phyloP scores from a whole-genome alignment of 306 rosid genomes.

The Cyamopsis tetragonoloba region DNA sequence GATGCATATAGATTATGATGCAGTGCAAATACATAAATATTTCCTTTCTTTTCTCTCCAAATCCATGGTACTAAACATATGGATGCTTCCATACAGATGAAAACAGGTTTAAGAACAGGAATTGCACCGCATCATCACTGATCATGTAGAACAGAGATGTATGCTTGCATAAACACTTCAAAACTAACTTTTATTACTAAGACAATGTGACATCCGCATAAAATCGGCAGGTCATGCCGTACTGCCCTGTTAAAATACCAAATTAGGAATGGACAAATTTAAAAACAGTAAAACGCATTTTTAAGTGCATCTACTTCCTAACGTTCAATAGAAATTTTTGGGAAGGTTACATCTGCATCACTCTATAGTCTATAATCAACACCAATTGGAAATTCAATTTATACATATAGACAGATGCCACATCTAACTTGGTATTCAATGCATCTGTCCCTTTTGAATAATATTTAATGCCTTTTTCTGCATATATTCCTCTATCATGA shows the following conservation, averaged over 20 bases:
- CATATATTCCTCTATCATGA: background rate
- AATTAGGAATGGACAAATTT: background rate
- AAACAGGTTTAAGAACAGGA: background rate
- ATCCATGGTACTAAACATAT: background rate
- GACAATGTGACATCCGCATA: background rate
- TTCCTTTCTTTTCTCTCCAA: background rate
- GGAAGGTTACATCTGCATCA: background rate
- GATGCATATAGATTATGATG: background rate
- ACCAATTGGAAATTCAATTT: too few relatives aligned
- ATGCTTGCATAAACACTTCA: background rate
- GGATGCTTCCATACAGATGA: background rate
- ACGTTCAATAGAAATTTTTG: background rate
- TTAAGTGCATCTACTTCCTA: background rate
- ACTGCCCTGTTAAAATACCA: background rate
- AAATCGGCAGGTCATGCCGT: background rate
- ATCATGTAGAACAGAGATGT: background rate
- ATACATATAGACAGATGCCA: background rate
- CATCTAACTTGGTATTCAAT: background rate
- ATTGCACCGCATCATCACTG: background rate
- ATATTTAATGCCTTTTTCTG: background rate
- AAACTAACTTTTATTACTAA: background rate
- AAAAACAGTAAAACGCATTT: background rate
- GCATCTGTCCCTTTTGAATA: background rate
- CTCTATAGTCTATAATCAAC: too few relatives aligned
- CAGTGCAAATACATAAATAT: background rate